These are phyloP conservation scores for Pilobolus umbonatus DNA, from an alignment of 192 early-diverging fungal species.

Conservation along the genomic window DNA sequence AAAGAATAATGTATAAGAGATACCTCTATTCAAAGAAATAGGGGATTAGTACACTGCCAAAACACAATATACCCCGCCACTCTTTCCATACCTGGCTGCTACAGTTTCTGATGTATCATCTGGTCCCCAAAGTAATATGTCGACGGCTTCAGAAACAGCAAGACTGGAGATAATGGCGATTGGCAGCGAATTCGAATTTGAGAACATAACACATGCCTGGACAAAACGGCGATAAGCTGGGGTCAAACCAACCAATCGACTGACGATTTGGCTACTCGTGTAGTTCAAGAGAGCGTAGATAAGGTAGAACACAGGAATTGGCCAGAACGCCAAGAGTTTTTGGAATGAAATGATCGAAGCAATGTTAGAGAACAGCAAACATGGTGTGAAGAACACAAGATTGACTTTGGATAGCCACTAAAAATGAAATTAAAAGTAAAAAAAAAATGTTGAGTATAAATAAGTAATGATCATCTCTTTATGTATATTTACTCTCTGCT, in stretches of 20 bases:
- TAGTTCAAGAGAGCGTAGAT: conserved; percentile 37
- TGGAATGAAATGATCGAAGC: conserved; percentile 58
- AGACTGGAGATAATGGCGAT: conserved; percentile 65
- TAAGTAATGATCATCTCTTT: no score
- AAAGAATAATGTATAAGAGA: conserved; percentile 77
- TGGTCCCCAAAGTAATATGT: conserved; percentile 32
- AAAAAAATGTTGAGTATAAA: neutral
- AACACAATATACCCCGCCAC: neutral
- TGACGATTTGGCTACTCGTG: conserved; percentile 31
- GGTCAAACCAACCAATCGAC: conserved; percentile 39
- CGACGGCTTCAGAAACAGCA: conserved; percentile 44
- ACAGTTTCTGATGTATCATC: conserved; percentile 43
- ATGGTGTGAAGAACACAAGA: conserved; percentile 69
- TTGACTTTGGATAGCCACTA: conserved; percentile 57
- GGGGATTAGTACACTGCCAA: neutral
- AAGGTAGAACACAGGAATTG: conserved; percentile 53
- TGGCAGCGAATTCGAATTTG: conserved; percentile 71
- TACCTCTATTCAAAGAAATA: conserved; percentile 42
- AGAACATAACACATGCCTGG: conserved; percentile 60
- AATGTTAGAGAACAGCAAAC: conserved; percentile 72
- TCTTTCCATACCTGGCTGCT: conserved; percentile 38
- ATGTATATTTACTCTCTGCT: conserved; percentile 30
- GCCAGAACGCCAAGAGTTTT: conserved; percentile 65
- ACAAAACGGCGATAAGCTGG: conserved; percentile 54
- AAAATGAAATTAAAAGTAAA: neutral